Base-by-base conservation (phyloP, 2,329 filamentous ascomycete genomes). In the Trichoderma atrobrunneum region DNA sequence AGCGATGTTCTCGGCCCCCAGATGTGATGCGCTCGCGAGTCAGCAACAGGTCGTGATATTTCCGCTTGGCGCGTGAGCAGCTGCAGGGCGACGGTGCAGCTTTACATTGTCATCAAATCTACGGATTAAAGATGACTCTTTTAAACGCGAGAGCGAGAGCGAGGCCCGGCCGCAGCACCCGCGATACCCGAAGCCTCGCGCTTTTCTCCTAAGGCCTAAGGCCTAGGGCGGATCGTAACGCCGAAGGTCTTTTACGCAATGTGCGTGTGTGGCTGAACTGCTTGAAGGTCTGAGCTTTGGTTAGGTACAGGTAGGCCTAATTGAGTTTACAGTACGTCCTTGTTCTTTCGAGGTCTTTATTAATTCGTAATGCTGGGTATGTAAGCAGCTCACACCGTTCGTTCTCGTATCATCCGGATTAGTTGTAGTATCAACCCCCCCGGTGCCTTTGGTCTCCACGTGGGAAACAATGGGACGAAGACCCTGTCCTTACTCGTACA, bases 91-190 rank as follows among this genome's bases (percentile, higher is more conserved):
- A 21, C 21, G 2, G n/a, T 54, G 48, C 11, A 51, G 43, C 43
- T 51, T 51, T 4, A 43, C 39, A n/a, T 43, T 8, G 16, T 1
- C 16, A 8, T 51, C n/a, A 10, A 24, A 24, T 54, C 21, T 54
- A 14, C 21, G 21, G n/a, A 21, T 24, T 54, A 54, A 54, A 54
- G 48, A 24, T 54, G 48, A 54, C 11, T 24, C 7, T 24, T 54
- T 24, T 24, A 30, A 59, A 59, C 56, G 56, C 56, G 56, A 59
- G 26, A 30, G 30, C 64, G 51, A 67, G 34, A 48, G 36, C 36
- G 66, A 69, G 39, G 36, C n/a, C 54, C 28, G 26, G 18, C 66
- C 65, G 54, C 65, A 68, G 30, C 30, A 60, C 54, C 65, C 65
- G 65, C 65, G 36, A 32, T 32, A 43, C 11, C 65, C 65, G 54